Evolutionary conservation across 768 basidiomycete species (phyloP).

Genomic region (Tylopilus balloui): DNA sequence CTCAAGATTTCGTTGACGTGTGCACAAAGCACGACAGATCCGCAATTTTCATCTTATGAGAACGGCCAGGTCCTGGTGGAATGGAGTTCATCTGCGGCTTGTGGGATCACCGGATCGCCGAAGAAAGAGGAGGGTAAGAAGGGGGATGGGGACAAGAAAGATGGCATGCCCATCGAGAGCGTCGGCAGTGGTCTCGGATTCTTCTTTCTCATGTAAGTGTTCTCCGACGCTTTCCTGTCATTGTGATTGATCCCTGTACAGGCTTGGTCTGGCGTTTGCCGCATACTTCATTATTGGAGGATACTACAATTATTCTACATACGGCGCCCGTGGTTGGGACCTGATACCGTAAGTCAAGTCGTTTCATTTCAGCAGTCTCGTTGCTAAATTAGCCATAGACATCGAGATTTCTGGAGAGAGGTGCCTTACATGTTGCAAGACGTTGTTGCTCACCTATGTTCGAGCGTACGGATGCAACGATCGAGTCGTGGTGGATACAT

Average conservation of each 20-base stretch:
- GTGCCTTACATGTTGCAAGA: conserved; percentile 83
- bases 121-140: conserved; percentile 26
- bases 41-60: conserved; percentile 58
- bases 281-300: conserved; percentile 76
- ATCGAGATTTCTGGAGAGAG: conserved; percentile 88
- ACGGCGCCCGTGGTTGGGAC: conserved; percentile 79
- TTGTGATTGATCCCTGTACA: conserved; percentile 39
- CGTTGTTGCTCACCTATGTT: conserved; percentile 72
- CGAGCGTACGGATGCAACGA: conserved; percentile 62
- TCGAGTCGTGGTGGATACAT: conserved; percentile 71
- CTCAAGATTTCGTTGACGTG: conserved; percentile 64
- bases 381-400: conserved; percentile 39
- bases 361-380: conserved; percentile 1
- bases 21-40: conserved; percentile 38
- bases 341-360: conserved; percentile 72
- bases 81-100: conserved; percentile 63
- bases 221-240: conserved; percentile 2
- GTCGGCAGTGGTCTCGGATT: conserved; percentile 79
- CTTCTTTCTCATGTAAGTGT: conserved; percentile 78
- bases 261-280: conserved; percentile 51
- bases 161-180: conserved; percentile 33
- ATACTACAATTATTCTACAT: conserved; percentile 85
- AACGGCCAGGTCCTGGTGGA: conserved; percentile 49
- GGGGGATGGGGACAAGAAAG: conserved; percentile 13
- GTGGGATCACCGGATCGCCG: conserved; percentile 33